Percentiles rank a stretch among this genome's conserved stretches.
Conservation (phyloP, 1,139 yeast genomes). For the Hyphopichia fennica region DNA sequence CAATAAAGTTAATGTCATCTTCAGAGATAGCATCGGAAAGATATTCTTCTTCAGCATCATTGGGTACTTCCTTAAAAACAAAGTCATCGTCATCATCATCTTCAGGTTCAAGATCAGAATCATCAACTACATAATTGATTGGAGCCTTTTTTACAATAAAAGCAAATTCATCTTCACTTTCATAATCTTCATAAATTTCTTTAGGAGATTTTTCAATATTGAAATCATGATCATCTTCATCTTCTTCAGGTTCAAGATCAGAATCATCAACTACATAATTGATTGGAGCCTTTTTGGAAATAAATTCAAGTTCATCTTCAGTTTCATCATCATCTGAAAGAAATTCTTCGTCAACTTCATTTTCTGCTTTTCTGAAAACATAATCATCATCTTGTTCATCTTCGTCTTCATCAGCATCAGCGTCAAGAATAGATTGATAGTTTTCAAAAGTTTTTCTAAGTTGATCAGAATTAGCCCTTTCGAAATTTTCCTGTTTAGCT, state of each 20-base stretch:
- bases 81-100: neutral
- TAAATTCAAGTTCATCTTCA: constrained; percentile 1
- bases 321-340: neutral
- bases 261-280: neutral
- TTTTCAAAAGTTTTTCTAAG: neutral
- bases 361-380: neutral
- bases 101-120: neutral
- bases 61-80: neutral
- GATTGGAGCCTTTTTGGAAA: neutral
- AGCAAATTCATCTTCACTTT: neutral
- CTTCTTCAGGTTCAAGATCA: neutral
- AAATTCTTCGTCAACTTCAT: neutral
- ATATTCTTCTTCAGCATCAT: neutral
- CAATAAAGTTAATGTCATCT: neutral
- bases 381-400: neutral
- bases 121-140: neutral
- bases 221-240: too few relatives aligned
- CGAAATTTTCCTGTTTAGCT: neutral
- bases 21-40: neutral
- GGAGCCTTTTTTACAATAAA: neutral
- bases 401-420: neutral
- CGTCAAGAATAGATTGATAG: neutral
- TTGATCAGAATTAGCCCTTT: neutral
- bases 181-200: too few relatives aligned
- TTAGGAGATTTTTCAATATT: neutral